Conservation (phyloP, 2,329 filamentous ascomycete species). For the Fusarium veterinarium region DNA sequence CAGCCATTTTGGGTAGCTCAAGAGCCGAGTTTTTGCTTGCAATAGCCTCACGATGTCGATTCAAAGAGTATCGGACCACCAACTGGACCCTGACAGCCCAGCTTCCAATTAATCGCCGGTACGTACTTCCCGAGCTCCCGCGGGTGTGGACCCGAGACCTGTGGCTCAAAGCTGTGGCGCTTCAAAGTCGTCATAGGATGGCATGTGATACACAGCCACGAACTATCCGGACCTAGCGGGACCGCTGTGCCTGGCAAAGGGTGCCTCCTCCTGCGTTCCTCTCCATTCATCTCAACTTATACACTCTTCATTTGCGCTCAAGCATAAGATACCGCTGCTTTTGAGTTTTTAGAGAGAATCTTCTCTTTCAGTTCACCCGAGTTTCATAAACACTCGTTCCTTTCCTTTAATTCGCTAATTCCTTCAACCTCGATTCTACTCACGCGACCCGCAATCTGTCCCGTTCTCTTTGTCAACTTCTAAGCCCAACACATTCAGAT, state of each 20-base stretch:
- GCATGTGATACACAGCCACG: conserved; percentile 40
- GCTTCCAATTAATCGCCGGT: conserved; percentile 24
- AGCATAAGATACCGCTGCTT: conserved; percentile 14
- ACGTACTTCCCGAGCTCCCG: conserved; percentile 29
- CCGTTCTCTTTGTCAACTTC: conserved; percentile 34
- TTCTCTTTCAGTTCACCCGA: conserved; percentile 8
- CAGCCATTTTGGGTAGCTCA: conserved; percentile 49
- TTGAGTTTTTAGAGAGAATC: conserved; percentile 2
- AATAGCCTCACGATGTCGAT: conserved; percentile 35
- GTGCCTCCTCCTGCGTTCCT: conserved; percentile 29
- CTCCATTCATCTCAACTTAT: conserved; percentile 29
- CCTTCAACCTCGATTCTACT: conserved; percentile 6
- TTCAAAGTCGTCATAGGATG: conserved; percentile 23
- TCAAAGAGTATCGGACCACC: conserved; percentile 34
- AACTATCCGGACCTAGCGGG: conserved; percentile 25
- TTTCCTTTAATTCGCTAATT: conserved; percentile 9
- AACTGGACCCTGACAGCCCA: conserved; percentile 31
- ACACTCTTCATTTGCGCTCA: conserved; percentile 19
- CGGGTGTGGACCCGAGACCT: neutral
- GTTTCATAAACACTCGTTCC: neutral
- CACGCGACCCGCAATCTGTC: conserved; percentile 44
- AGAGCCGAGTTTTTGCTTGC: conserved; percentile 33
- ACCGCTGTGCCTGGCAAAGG: conserved; percentile 18
- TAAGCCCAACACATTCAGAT: conserved; percentile 4
- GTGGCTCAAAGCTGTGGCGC: conserved; percentile 17